A percentile compares a stretch with the other conserved stretches of the same genome.
Evolutionary conservation across 305 asterid species (phyloP).

Genomic region (Fraxinus dipetala): DNA sequence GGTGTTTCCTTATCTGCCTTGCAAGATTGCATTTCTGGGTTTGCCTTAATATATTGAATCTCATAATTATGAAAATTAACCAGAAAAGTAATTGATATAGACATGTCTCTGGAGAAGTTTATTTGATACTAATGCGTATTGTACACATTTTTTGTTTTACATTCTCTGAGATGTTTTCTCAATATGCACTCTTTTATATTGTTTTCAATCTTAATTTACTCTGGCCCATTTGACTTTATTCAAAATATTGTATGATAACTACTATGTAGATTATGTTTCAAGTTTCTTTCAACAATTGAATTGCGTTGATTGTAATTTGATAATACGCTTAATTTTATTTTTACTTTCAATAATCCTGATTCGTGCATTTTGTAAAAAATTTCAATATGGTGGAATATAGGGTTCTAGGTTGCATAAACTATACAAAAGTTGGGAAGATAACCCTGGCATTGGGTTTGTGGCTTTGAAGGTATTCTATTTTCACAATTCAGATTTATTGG

Average conservation of each 20-base stretch:
- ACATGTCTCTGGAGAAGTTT: not conserved
- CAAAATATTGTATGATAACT: constrained; percentile 2
- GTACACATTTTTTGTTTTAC: not conserved
- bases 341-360: not conserved
- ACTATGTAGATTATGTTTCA: not conserved
- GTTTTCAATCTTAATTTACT: not conserved
- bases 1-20: not conserved
- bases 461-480: constrained; percentile 59
- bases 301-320: not conserved
- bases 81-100: not conserved
- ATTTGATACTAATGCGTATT: not conserved
- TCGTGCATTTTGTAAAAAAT: constrained; percentile 3
- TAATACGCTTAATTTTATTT: not conserved
- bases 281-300: constrained; percentile 7
- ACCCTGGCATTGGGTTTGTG: constrained; percentile 64
- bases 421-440: constrained; percentile 90
- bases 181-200: not conserved
- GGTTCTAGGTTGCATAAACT: constrained; percentile 64
- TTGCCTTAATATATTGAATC: not conserved
- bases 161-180: constrained; percentile 17
- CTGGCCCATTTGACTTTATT: not conserved
- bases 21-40: not conserved
- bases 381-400: constrained; percentile 35
- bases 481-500: not conserved
- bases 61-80: not conserved